Percentiles rank a stretch among this genome's conserved stretches.
Conservation (phyloP, 176 grass and related monocot species). For the Cenchrus americanus region DNA sequence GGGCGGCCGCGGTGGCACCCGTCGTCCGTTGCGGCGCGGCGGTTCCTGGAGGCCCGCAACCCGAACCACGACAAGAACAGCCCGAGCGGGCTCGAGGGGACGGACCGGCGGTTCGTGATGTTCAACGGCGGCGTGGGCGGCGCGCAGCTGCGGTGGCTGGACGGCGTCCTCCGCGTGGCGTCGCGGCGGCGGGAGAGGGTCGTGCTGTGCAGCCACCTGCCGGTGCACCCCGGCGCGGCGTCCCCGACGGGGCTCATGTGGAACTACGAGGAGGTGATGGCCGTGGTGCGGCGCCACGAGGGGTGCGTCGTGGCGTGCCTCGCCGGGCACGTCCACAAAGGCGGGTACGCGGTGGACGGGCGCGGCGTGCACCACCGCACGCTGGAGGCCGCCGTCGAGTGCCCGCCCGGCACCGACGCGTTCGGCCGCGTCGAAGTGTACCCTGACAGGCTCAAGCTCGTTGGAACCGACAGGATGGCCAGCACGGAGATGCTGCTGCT, state of each 20-base stretch:
- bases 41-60: constrained; percentile 58
- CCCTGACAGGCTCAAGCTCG: constrained; percentile 55
- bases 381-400: constrained; percentile 86
- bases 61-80: constrained; percentile 83
- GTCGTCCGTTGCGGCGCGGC: constrained; percentile 47
- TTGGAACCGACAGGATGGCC: constrained; percentile 66
- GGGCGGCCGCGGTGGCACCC: constrained; percentile 64
- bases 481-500: constrained; percentile 67
- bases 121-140: constrained; percentile 81
- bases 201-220: constrained; percentile 81
- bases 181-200: constrained; percentile 48
- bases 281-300: constrained; percentile 50
- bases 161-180: constrained; percentile 49
- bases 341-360: constrained; percentile 67
- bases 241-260: constrained; percentile 66
- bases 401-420: constrained; percentile 72
- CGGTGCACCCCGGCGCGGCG: constrained; percentile 61
- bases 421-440: constrained; percentile 72
- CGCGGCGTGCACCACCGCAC: constrained; percentile 75
- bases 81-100: constrained; percentile 55
- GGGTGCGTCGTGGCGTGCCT: constrained; percentile 79
- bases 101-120: constrained; percentile 74
- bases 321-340: constrained; percentile 74
- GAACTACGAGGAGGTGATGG: constrained; percentile 84
- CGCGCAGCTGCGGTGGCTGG: constrained; percentile 76